phyloP scores from a whole-genome alignment of 1,284 basidiomycete genomes.

The Trichosporon ovoides region DNA sequence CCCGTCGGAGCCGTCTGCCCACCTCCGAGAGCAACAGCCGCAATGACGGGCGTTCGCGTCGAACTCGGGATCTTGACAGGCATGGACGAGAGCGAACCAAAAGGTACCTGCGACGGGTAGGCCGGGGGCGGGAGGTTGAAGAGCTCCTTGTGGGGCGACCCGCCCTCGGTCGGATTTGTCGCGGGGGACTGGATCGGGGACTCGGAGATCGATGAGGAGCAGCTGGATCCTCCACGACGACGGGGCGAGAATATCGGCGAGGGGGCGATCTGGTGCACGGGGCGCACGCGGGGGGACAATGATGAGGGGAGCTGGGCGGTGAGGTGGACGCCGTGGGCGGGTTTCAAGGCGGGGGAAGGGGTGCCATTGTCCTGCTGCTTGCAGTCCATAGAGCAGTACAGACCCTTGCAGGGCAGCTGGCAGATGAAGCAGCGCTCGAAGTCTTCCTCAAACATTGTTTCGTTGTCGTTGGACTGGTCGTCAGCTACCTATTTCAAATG shows the following conservation, averaged over 20 bases:
- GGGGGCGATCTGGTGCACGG: constrained; percentile 28
- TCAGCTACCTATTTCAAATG: not conserved
- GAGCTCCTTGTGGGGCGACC: constrained; percentile 39
- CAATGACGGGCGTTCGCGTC: constrained; percentile 20
- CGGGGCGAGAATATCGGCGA: constrained; percentile 31
- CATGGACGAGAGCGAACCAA: constrained; percentile 28
- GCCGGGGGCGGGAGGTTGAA: constrained; percentile 44
- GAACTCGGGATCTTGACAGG: constrained; percentile 41
- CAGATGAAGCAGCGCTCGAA: constrained; percentile 46
- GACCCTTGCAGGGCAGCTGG: constrained; percentile 39
- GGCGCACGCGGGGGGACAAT: constrained; percentile 35
- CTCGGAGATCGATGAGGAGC: constrained; percentile 33
- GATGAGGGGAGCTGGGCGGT: constrained; percentile 37
- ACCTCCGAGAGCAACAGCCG: not conserved
- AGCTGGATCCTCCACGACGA: constrained; percentile 25
- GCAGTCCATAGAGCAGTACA: constrained; percentile 46
- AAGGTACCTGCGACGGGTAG: constrained; percentile 24
- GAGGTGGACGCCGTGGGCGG: constrained; percentile 25
- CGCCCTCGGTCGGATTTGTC: constrained; percentile 33
- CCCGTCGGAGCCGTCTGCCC: constrained; percentile 22
- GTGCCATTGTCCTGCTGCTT: constrained; percentile 39
- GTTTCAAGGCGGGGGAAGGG: constrained; percentile 24
- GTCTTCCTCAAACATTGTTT: constrained; percentile 44
- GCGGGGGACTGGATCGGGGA: constrained; percentile 44
- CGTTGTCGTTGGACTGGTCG: constrained; percentile 11